A percentile compares a stretch with the other conserved stretches of the same genome.
Conservation (phyloP, 768 basidiomycete genomes). For the Hemileccinum rubropunctum region DNA sequence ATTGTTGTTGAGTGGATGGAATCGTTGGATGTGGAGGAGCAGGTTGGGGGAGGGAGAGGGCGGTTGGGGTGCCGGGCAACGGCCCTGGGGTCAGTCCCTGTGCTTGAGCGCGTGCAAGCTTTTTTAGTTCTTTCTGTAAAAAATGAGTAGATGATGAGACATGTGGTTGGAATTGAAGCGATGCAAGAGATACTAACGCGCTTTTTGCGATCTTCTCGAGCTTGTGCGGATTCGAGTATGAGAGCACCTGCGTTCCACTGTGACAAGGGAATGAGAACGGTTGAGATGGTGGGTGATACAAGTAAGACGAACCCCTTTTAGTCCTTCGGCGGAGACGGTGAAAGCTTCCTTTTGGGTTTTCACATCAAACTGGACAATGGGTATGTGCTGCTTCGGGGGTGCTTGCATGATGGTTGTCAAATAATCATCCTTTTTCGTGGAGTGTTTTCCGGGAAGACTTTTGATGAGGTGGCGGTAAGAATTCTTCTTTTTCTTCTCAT, state of each 20-base stretch:
- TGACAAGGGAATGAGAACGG: constrained; percentile 11
- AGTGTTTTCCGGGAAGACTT: constrained; percentile 76
- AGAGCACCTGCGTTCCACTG: constrained; percentile 69
- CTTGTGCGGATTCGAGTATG: constrained; percentile 68
- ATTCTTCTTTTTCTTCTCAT: constrained; percentile 72
- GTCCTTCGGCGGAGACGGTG: constrained; percentile 64
- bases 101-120: constrained; percentile 56
- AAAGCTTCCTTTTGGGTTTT: constrained; percentile 74
- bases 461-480: constrained; percentile 76
- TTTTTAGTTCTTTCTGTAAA: constrained; percentile 68
- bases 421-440: constrained; percentile 77
- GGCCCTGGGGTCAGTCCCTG: constrained; percentile 26
- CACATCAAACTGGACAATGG: constrained; percentile 59
- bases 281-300: constrained; percentile 1
- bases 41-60: constrained; percentile 36
- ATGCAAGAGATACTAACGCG: constrained; percentile 47
- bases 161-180: constrained; percentile 9
- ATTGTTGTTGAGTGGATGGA: constrained; percentile 23
- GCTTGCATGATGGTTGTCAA: constrained; percentile 60
- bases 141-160: constrained; percentile 3
- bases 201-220: constrained; percentile 73
- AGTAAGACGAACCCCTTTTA: constrained; percentile 61
- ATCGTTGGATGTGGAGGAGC: constrained; percentile 23
- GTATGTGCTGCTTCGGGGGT: constrained; percentile 68
- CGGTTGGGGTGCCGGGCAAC: constrained; percentile 21